Conservation (phyloP, 805 yeast species). For the Suhomyces sp. region DNA sequence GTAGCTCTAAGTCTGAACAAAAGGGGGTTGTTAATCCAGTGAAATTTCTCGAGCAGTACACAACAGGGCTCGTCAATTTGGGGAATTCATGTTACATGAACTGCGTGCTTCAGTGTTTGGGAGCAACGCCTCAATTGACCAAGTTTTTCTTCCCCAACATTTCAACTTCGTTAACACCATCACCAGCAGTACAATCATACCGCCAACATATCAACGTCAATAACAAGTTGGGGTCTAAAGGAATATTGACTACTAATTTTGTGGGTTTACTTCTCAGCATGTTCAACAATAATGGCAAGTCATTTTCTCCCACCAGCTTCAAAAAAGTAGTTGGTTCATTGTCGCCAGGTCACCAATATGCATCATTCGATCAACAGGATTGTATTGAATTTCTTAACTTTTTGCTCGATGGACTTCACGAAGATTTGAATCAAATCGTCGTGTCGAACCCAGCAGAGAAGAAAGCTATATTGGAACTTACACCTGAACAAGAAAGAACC, state of each 20-base stretch:
- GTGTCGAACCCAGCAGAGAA: slow-evolving; percentile 30
- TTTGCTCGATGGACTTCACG: slow-evolving; percentile 74
- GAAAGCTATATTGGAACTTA: slow-evolving; percentile 44
- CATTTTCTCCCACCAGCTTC: slow-evolving; percentile 61
- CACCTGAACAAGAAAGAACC: slow-evolving; percentile 62
- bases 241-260: slow-evolving; percentile 69
- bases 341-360: slow-evolving; percentile 58
- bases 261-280: slow-evolving; percentile 58
- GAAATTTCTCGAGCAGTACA: slow-evolving; percentile 28
- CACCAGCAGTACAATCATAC: slow-evolving; percentile 45
- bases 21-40: background rate
- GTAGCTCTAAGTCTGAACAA: background rate
- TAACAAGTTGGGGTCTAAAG: slow-evolving; percentile 78
- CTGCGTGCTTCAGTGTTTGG: slow-evolving; percentile 81
- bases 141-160: slow-evolving; percentile 49
- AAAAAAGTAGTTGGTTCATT: slow-evolving; percentile 67
- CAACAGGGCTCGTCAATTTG: slow-evolving; percentile 74
- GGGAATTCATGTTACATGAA: slow-evolving; percentile 96
- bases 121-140: slow-evolving; percentile 67
- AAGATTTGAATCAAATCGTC: slow-evolving; percentile 72
- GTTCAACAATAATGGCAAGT: slow-evolving; percentile 46
- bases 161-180: slow-evolving; percentile 23
- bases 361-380: slow-evolving; percentile 76
- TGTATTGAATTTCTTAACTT: slow-evolving; percentile 80
- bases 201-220: slow-evolving; percentile 66